Evolutionary conservation across 495 filamentous ascomycete genomes (phyloP).

Genomic region (Parathielavia hyrcaniae): DNA sequence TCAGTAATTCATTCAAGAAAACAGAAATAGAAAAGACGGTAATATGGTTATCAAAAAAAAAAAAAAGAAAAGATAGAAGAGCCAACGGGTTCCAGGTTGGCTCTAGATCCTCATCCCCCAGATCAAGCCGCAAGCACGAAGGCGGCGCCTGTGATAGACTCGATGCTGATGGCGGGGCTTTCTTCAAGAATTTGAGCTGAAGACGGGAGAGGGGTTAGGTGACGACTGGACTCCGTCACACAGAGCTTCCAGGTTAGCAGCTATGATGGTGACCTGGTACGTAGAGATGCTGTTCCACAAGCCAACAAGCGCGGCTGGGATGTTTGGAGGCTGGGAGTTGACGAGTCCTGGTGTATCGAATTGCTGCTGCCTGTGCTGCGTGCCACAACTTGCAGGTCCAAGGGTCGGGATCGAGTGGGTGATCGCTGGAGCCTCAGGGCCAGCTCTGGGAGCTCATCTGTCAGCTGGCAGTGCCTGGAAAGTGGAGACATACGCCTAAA

Average conservation of each 20-base stretch:
- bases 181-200: not conserved
- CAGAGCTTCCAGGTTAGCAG: not conserved
- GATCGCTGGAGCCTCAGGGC: not conserved
- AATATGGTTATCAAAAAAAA: not conserved
- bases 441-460: not conserved
- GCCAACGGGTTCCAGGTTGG: not conserved
- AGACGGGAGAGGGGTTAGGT: not conserved
- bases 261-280: not conserved
- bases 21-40: not conserved
- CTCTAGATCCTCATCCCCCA: not conserved
- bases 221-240: not conserved
- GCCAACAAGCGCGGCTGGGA: not conserved
- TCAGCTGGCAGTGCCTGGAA: slow-evolving; percentile 1
- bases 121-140: not conserved
- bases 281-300: not conserved
- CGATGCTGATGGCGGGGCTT: not conserved
- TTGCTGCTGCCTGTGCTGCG: slow-evolving; percentile 17
- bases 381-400: no score
- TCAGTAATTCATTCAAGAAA: not conserved
- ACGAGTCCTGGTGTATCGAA: slow-evolving; percentile 10
- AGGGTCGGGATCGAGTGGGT: not conserved
- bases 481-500: not conserved
- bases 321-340: not conserved
- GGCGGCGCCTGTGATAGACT: not conserved
- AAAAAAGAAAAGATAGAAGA: not conserved